Evolutionary conservation across 805 yeast genomes (phyloP).

Genomic region (Brettanomyces custersianus): DNA sequence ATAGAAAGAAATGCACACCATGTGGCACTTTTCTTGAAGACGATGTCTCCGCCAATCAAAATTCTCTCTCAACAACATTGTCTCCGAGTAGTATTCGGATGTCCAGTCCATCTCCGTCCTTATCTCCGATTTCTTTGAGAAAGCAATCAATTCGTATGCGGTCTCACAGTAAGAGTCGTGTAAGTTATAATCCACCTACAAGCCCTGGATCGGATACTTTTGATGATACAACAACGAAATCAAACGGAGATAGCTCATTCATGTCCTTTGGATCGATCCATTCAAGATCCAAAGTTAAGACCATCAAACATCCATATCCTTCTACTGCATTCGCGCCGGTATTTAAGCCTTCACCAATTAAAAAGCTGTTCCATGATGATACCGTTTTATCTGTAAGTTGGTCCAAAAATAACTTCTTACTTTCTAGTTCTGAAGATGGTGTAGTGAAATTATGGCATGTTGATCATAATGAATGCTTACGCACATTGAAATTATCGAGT

Average conservation of each 20-base stretch:
- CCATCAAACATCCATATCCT: background rate
- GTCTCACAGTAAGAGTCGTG: background rate
- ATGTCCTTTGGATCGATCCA: slow-evolving; percentile 2
- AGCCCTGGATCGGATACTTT: background rate
- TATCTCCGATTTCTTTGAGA: background rate
- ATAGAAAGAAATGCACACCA: slow-evolving; percentile 28
- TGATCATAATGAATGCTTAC: slow-evolving; percentile 52
- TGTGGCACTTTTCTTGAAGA: background rate
- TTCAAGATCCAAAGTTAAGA: background rate
- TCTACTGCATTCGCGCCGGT: slow-evolving; percentile 54
- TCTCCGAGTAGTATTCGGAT: slow-evolving; percentile 1
- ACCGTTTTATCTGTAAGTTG: slow-evolving; percentile 75
- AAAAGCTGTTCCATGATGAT: slow-evolving; percentile 51
- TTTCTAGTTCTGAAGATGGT: slow-evolving; percentile 78
- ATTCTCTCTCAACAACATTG: slow-evolving; percentile 2
- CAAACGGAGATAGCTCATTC: background rate
- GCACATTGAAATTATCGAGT: slow-evolving; percentile 65
- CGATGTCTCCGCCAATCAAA: slow-evolving; percentile 4
- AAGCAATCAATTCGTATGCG: background rate
- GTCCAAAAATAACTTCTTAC: slow-evolving; percentile 77
- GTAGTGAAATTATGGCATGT: slow-evolving; percentile 83
- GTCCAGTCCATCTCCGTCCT: background rate
- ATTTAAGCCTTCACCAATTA: slow-evolving; percentile 58
- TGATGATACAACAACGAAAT: background rate
- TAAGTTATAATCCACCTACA: background rate